Evolutionary conservation across 257 asterid species (phyloP), one percentile per base, ranked within the genome.

Genomic region (Phtheirospermum japonicum): DNA sequence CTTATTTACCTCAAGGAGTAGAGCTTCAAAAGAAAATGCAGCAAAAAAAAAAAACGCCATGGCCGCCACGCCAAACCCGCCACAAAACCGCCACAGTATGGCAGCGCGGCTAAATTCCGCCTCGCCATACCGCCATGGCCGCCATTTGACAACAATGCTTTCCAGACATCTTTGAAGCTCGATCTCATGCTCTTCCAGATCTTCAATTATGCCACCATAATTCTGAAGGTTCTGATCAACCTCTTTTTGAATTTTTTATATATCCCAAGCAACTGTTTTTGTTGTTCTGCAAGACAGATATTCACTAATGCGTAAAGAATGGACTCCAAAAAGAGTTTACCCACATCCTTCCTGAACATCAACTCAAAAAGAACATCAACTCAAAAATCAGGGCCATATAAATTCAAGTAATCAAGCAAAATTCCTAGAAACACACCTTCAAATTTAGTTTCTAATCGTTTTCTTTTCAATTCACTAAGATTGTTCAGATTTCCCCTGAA

Each of bases 401-500:
- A 62, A 59, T 46, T 31, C 60, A 28, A 36, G 33, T 61, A 42
- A 16, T 34, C 39, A 67, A 73, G 68, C 61, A 60, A 36, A 71
- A 66, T 43, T 72, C 55, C 57, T 19, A 36, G 74, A 55, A 70
- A 48, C 54, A 70, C 70, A 91, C 98, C 96, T 88, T 80, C 83
- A 64, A 77, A 79, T 77, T 69, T 78, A 59, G 81, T 68, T 75
- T 91, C 95, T 68, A 91, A 70, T 45, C 69, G 77, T 69, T 83
- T 80, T 65, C 88, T 80, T 72, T 81, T 81, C 54, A 76, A 72
- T 75, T 84, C 80, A 63, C 77, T 80, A 64, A 60, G 78, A 64
- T 68, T 77, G 71, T 69, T 70, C 75, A 91, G 82, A 76, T 76
- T 86, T 61, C 76, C 82, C 85, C 98, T 86, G 93, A 63, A 75